Base-by-base conservation (phyloP, 768 basidiomycete species). In the Lentinula edodes region DNA sequence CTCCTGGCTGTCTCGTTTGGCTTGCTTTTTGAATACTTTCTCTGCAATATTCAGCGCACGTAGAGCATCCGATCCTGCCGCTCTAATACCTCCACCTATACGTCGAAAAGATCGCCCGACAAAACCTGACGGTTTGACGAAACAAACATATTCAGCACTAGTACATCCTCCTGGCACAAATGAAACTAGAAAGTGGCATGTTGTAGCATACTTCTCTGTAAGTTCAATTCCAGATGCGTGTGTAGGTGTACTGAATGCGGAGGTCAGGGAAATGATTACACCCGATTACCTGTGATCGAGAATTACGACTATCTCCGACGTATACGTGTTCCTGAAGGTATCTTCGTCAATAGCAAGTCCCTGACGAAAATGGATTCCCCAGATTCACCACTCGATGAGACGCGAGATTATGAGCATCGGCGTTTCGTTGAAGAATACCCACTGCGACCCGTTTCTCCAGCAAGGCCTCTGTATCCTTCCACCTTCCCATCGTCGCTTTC, bases 121-220 rank as follows among this genome's bases (percentile, higher is more conserved):
- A 41, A 90, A 91, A 65, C 85, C 85, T 15, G 84, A 89, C 64
- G 90, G 90, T n/a, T 78, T 92, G 56, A 92, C 90, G 46, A 92
- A 92, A 74, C 90, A 92, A 70, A 92, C 90, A 0, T 91, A 91
- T 68, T 91, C 89, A 7, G 90, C 89, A 34, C 83, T 85, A 42
- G 88, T 90, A 50, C 79, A 86, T 68, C 76, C 86, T 62, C 86
- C 85, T 42, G 85, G 83, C 53, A 75, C 80, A 42, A 75, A 74
- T 59, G 80, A 80, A 57, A 80, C 81, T 34, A 81, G 84, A 46
- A 90, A 90, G 80, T 92, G 90, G 90, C 90, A 92, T 74, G 81
- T 91, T 54, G 89, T 90, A 61, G 89, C 89, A 51, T 91, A 91
- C 76, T 91, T 91, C 72, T 83, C 84, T 72, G 89, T 90, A 69